A percentile compares a stretch with the other conserved stretches of the same genome.
phyloP scores from a whole-genome alignment of 805 yeast genomes.

The Sugiyamaella marilandica region DNA sequence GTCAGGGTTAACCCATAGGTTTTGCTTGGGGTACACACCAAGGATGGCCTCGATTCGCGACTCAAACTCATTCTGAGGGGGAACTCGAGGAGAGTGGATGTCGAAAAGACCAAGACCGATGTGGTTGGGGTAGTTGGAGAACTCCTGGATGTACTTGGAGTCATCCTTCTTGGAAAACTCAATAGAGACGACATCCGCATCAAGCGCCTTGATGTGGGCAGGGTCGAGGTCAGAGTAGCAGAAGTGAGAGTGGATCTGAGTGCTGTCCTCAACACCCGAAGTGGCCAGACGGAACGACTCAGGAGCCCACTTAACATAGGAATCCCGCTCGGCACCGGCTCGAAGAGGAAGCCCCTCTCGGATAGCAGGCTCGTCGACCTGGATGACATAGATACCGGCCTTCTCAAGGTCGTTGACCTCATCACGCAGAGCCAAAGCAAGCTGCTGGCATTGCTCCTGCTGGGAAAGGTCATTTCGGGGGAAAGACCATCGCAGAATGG shows the following conservation, averaged over 20 bases:
- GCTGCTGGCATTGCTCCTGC: constrained; percentile 91
- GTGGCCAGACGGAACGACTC: constrained; percentile 99
- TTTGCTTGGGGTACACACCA: constrained; percentile 95
- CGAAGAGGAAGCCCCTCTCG: constrained; percentile 99
- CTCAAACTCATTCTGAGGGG: constrained; percentile 94
- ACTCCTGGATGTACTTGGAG: constrained; percentile 96
- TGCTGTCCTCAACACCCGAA: constrained; percentile 89
- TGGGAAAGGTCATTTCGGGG: constrained; percentile 97
- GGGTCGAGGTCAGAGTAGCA: constrained; percentile 99
- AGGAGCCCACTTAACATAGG: constrained; percentile 98
- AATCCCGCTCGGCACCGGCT: constrained; percentile 94
- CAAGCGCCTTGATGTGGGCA: constrained; percentile 98
- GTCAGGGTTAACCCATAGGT: constrained; percentile 99
- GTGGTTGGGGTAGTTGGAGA: constrained; percentile 98
- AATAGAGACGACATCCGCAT: constrained; percentile 98
- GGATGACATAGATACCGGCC: constrained; percentile 96
- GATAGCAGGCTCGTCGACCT: constrained; percentile 99
- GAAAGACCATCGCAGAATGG: constrained; percentile 99
- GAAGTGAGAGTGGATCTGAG: constrained; percentile 99
- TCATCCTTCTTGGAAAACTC: constrained; percentile 99
- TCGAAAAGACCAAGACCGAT: constrained; percentile 99
- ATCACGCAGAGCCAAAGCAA: constrained; percentile 96
- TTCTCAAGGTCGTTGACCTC: constrained; percentile 98
- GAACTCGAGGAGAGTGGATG: constrained; percentile 99
- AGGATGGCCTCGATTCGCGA: constrained; percentile 89